Percentiles rank a stretch among this genome's conserved stretches.
These are phyloP conservation scores for Xylaria grammica DNA, from an alignment of 495 filamentous ascomycete species.

Conservation along the genomic window DNA sequence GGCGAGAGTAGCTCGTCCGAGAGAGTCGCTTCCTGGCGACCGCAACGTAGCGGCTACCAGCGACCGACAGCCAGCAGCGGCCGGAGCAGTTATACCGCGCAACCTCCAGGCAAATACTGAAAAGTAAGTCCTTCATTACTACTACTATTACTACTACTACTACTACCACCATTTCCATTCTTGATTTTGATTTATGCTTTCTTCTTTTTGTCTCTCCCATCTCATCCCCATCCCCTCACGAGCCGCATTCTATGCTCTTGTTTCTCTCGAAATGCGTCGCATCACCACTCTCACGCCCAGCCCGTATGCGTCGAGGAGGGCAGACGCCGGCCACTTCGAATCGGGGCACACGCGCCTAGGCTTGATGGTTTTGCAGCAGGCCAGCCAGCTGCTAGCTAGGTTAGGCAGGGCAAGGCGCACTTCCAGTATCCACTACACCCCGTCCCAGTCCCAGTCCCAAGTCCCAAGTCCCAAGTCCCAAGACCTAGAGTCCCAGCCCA, in stretches of 20 bases:
- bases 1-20: slow-evolving; percentile 39
- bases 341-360: slow-evolving; percentile 19
- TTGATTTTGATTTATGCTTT: too few relatives aligned
- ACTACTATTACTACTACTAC: too few relatives aligned
- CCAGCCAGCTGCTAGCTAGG: background rate
- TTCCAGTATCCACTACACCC: slow-evolving; percentile 20
- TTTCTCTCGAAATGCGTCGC: background rate
- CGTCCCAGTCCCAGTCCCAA: background rate
- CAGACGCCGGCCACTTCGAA: background rate
- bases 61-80: slow-evolving; percentile 49
- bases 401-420: slow-evolving; percentile 29
- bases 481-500: slow-evolving; percentile 30
- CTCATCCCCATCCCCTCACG: slow-evolving; percentile 14
- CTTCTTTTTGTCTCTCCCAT: background rate
- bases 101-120: slow-evolving; percentile 48
- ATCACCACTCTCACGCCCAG: slow-evolving; percentile 3
- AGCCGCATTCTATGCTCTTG: slow-evolving; percentile 13
- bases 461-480: too few relatives aligned
- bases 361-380: slow-evolving; percentile 9
- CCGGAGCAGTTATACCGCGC: slow-evolving; percentile 47
- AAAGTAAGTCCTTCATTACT: slow-evolving; percentile 46
- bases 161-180: too few relatives aligned
- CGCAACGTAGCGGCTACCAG: slow-evolving; percentile 48
- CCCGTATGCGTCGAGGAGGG: slow-evolving; percentile 10
- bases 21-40: slow-evolving; percentile 53